A percentile compares a stretch with the other conserved stretches of the same genome.
Conservation (phyloP, 768 basidiomycete genomes). For the Pisolithus orientalis region DNA sequence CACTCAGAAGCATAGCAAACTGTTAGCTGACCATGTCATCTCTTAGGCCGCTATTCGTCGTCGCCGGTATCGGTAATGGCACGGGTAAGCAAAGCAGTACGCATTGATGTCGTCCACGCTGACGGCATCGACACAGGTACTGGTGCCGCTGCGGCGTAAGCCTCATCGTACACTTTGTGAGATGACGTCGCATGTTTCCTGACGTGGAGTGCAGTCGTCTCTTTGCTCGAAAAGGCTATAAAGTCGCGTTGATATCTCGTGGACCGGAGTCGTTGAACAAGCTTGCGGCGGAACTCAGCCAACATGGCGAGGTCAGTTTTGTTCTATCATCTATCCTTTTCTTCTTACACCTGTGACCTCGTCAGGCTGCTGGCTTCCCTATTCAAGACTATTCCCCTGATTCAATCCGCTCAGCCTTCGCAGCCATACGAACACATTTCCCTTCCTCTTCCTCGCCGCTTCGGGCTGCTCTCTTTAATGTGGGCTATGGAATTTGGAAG, state of each 20-base stretch:
- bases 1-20: neutral
- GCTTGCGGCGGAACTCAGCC: slow-evolving; percentile 49
- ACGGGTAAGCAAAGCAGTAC: slow-evolving; percentile 18
- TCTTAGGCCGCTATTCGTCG: slow-evolving; percentile 47
- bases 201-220: slow-evolving; percentile 36
- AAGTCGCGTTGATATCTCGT: slow-evolving; percentile 60
- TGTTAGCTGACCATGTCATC: slow-evolving; percentile 18
- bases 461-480: slow-evolving; percentile 62
- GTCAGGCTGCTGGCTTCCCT: slow-evolving; percentile 53
- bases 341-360: neutral
- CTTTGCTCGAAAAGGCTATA: slow-evolving; percentile 59
- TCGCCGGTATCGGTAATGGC: slow-evolving; percentile 48
- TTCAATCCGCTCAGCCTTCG: slow-evolving; percentile 47
- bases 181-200: neutral
- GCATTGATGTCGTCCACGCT: neutral
- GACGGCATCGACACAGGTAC: slow-evolving; percentile 35
- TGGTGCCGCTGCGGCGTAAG: slow-evolving; percentile 54
- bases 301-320: slow-evolving; percentile 46
- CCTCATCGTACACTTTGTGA: neutral
- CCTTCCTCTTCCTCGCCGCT: slow-evolving; percentile 44
- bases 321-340: neutral
- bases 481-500: slow-evolving; percentile 52
- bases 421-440: slow-evolving; percentile 39
- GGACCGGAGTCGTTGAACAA: slow-evolving; percentile 45
- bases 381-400: slow-evolving; percentile 43